Base-by-base conservation (phyloP, 2,329 filamentous ascomycete species). In the Beauveria bassiana region DNA sequence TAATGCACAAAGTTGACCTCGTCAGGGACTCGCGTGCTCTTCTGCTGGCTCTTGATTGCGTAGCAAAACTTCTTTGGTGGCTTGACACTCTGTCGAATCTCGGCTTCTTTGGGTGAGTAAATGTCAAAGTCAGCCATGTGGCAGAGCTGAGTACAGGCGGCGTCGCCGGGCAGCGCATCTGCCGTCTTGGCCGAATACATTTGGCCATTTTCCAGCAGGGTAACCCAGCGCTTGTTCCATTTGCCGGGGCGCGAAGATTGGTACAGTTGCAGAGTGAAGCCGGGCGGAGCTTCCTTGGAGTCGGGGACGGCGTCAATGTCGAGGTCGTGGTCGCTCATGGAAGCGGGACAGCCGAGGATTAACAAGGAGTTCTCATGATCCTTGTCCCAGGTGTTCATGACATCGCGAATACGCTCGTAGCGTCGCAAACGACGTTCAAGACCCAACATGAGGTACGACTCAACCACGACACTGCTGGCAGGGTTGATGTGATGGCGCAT, bases 61-160 rank as follows among this genome's bases (percentile, higher is more conserved):
- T 90, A 93, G 75, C 91, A 96, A 66, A 86, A 81, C 70, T 87
- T 89, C 74, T 95, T 96, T 0, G 93, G 93, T 1, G 92, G 88
- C 68, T 88, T 92, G 59, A 97, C 80, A 65, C 85, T 82, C 68
- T 88, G 89, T 43, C 84, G 80, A 65, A 86, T 75, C 66, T 91
- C 86, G 50, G 84, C 82, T 57, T 84, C 80, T 5, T 86, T 91
- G 1, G 91, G 89, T 1, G 81, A 84, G 75, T 97, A 97, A 54
- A 97, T 89, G 70, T 98, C 93, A 72, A 93, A 97, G 73, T 97
- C 93, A 2, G 90, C 91, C 53, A 98, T 73, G 74, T 96, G 91
- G 72, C 91, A 96, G 40, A 96, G 78, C 64, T 84, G 88, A 14
- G 80, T 75, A 38, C 81, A 78, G 58, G 93, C 88, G 71, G 91